Percentiles rank a stretch among this genome's conserved stretches.
Conservation (phyloP, 495 filamentous ascomycete genomes). For the Neurospora sp. region DNA sequence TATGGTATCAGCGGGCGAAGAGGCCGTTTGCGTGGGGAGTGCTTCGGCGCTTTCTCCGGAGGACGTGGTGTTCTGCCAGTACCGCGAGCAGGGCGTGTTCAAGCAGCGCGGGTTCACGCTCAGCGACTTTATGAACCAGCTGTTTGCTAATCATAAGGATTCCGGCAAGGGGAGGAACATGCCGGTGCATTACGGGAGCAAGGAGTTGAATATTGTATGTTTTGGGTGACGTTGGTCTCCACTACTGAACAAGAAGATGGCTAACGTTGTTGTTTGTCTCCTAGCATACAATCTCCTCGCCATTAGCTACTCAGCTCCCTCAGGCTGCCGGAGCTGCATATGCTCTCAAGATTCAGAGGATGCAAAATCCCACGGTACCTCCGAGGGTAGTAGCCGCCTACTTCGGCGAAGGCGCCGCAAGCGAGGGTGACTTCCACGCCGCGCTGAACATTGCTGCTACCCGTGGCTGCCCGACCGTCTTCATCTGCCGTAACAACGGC, state of each 20-base stretch:
- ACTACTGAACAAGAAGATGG: neutral
- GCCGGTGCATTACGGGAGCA: conserved; percentile 93
- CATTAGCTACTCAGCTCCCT: conserved; percentile 90
- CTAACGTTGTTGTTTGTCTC: conserved; percentile 4
- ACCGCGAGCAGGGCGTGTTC: conserved; percentile 87
- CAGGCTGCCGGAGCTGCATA: conserved; percentile 93
- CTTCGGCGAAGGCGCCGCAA: conserved; percentile 96
- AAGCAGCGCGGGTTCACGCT: conserved; percentile 81
- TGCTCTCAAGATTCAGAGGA: conserved; percentile 76
- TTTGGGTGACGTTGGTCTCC: too few relatives aligned
- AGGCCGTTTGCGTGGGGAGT: conserved; percentile 83
- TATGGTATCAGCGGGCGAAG: conserved; percentile 95
- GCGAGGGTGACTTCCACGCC: conserved; percentile 95
- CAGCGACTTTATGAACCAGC: conserved; percentile 85
- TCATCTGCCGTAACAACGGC: conserved; percentile 96
- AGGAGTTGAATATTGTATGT: conserved; percentile 67
- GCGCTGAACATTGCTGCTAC: conserved; percentile 96
- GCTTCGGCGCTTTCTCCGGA: conserved; percentile 70
- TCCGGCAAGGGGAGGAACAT: conserved; percentile 82
- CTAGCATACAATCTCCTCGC: conserved; percentile 86
- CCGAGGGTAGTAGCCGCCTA: conserved; percentile 76
- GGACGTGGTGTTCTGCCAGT: conserved; percentile 91
- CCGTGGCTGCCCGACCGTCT: conserved; percentile 79
- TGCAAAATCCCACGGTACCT: conserved; percentile 54
- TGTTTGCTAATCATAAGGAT: conserved; percentile 85